These are phyloP conservation scores for Penicillium simplicissimum DNA, from an alignment of 495 filamentous ascomycete genomes.

Conservation along the genomic window DNA sequence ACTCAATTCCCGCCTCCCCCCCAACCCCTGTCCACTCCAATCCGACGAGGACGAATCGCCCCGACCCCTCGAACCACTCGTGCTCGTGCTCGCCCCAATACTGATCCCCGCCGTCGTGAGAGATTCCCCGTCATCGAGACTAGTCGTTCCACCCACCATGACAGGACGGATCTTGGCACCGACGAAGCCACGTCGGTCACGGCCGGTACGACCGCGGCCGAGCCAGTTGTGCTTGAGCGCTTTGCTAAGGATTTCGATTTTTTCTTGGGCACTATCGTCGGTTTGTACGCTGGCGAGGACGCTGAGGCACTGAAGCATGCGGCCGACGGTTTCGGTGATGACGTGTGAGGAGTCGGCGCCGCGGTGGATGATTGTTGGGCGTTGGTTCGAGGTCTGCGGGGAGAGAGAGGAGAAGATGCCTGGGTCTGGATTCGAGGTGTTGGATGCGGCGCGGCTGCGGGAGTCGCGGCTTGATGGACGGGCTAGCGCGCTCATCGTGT, in stretches of 20 bases:
- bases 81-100: constrained; percentile 30
- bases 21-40: constrained; percentile 24
- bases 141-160: constrained; percentile 32
- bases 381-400: constrained; percentile 37
- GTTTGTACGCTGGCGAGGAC: constrained; percentile 78
- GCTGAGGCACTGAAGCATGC: constrained; percentile 95
- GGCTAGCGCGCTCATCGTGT: constrained; percentile 44
- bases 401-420: constrained; percentile 54
- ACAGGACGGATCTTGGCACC: constrained; percentile 57
- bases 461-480: constrained; percentile 46
- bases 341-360: constrained; percentile 72
- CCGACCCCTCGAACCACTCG: constrained; percentile 21
- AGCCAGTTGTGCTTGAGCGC: constrained; percentile 96
- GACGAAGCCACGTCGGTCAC: constrained; percentile 88
- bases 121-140: constrained; percentile 26
- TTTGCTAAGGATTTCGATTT: constrained; percentile 79
- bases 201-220: constrained; percentile 81
- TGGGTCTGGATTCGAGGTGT: constrained; percentile 63
- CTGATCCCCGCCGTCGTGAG: constrained; percentile 32
- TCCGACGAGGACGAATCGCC: constrained; percentile 34
- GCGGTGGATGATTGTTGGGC: constrained; percentile 44
- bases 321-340: constrained; percentile 84
- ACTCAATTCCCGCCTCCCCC: constrained; percentile 34
- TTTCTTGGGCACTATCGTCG: constrained; percentile 70
- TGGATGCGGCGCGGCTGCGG: constrained; percentile 77